Percentiles rank a stretch among this genome's conserved stretches.
Evolutionary conservation across 345 rosid species (phyloP).

Genomic region (Moringa oleifera): DNA sequence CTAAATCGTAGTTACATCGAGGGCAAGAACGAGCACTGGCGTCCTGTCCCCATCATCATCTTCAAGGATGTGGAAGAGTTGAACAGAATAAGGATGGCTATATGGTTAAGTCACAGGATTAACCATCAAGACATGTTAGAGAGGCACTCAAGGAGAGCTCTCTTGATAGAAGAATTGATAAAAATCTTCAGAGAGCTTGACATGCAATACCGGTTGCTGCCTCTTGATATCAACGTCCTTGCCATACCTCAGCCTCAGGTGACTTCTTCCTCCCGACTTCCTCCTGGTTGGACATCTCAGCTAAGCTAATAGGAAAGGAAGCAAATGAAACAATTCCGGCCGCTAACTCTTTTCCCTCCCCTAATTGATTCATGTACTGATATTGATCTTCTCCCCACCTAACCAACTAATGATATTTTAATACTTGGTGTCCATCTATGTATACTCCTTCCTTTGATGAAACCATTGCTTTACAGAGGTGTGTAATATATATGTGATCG

Average conservation of each 20-base stretch:
- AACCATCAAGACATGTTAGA: slow-evolving; percentile 65
- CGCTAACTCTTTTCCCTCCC: neutral
- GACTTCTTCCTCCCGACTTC: slow-evolving; percentile 32
- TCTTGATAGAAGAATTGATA: slow-evolving; percentile 60
- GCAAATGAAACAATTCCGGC: too few relatives aligned
- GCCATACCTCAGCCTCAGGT: slow-evolving; percentile 42
- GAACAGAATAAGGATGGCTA: slow-evolving; percentile 42
- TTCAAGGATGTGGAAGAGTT: slow-evolving; percentile 48
- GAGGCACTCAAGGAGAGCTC: slow-evolving; percentile 51
- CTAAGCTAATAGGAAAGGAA: neutral
- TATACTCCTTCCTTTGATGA: too few relatives aligned
- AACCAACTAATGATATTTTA: too few relatives aligned
- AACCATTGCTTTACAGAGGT: too few relatives aligned
- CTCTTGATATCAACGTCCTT: slow-evolving; percentile 57
- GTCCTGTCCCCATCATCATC: slow-evolving; percentile 42
- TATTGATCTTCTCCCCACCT: too few relatives aligned
- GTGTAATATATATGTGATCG: too few relatives aligned
- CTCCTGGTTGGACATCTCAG: slow-evolving; percentile 28
- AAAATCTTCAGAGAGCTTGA: slow-evolving; percentile 68
- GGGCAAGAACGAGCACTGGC: slow-evolving; percentile 74
- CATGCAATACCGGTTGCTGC: slow-evolving; percentile 59
- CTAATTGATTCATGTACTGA: too few relatives aligned
- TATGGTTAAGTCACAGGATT: slow-evolving; percentile 64
- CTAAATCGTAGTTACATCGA: slow-evolving; percentile 64
- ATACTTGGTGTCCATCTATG: too few relatives aligned